phyloP scores from a whole-genome alignment of 805 yeast species.

The Saccharomycopsis sp. region DNA sequence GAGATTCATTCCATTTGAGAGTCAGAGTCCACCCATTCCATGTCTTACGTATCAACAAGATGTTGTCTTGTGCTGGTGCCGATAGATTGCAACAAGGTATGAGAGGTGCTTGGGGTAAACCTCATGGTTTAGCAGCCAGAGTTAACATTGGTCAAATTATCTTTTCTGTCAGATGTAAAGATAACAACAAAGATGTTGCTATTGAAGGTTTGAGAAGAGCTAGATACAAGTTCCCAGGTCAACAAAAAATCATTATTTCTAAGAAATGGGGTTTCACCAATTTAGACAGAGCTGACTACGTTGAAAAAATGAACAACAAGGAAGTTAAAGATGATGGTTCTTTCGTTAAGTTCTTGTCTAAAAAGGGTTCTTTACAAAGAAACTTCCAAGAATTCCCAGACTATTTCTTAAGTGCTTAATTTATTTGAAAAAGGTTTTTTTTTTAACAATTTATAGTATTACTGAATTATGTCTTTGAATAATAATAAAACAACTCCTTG shows the following conservation, averaged over 20 bases:
- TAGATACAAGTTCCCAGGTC: slow-evolving; percentile 99
- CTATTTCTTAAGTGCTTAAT: slow-evolving; percentile 42
- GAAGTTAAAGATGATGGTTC: slow-evolving; percentile 99
- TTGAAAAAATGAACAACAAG: slow-evolving; percentile 89
- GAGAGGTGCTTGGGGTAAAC: slow-evolving; percentile 99
- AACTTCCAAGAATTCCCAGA: slow-evolving; percentile 94
- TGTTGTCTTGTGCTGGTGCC: slow-evolving; percentile 99
- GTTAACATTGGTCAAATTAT: slow-evolving; percentile 97
- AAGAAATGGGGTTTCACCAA: slow-evolving; percentile 99
- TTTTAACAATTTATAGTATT: not conserved
- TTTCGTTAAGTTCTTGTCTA: slow-evolving; percentile 95
- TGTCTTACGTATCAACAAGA: slow-evolving; percentile 99
- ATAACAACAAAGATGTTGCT: slow-evolving; percentile 93
- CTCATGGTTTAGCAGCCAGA: slow-evolving; percentile 99
- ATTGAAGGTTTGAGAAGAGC: slow-evolving; percentile 99
- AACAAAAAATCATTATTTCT: slow-evolving; percentile 97
- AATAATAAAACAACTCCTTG: no score
- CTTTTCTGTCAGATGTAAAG: slow-evolving; percentile 97
- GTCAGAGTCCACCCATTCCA: slow-evolving; percentile 99
- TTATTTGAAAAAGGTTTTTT: slow-evolving; percentile 1
- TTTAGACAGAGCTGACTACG: slow-evolving; percentile 95
- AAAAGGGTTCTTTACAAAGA: slow-evolving; percentile 88
- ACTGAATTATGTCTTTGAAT: no score
- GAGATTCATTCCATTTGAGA: slow-evolving; percentile 99
- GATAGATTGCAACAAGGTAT: slow-evolving; percentile 99